Percentiles rank a stretch among this genome's conserved stretches.
Conservation (phyloP, 768 basidiomycete genomes). For the Panus rudis region DNA sequence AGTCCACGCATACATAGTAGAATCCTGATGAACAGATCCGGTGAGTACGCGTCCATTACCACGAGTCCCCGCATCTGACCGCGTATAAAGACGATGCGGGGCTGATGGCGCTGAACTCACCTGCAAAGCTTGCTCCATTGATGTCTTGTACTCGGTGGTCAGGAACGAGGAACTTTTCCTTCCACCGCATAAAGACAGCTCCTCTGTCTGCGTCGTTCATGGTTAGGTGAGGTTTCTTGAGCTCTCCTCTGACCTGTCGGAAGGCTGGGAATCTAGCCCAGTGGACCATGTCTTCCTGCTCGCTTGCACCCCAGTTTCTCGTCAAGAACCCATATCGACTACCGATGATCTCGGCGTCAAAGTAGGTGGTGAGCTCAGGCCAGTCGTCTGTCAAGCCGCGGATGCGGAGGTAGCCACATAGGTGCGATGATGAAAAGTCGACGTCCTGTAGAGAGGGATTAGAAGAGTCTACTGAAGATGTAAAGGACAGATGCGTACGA, state of each 20-base stretch:
- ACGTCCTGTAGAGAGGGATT: conserved; percentile 55
- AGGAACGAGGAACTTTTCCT: conserved; percentile 93
- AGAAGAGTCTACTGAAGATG: conserved; percentile 3
- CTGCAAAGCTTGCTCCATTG: conserved; percentile 91
- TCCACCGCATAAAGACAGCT: conserved; percentile 94
- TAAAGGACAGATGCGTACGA: conserved; percentile 49
- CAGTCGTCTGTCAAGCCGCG: conserved; percentile 89
- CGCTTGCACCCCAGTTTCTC: conserved; percentile 83
- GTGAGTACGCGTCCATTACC: neutral
- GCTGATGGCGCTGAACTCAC: too few relatives aligned
- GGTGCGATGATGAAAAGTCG: conserved; percentile 75
- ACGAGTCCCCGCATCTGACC: neutral
- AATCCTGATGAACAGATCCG: conserved; percentile 48
- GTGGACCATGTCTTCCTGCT: conserved; percentile 88
- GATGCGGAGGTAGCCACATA: conserved; percentile 91
- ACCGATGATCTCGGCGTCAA: conserved; percentile 95
- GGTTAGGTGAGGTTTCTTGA: conserved; percentile 71
- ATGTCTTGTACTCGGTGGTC: conserved; percentile 92
- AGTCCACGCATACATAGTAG: conserved; percentile 93
- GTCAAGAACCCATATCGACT: conserved; percentile 88
- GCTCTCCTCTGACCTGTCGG: conserved; percentile 70
- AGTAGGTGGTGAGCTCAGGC: conserved; percentile 94
- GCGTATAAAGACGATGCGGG: conserved; percentile 1
- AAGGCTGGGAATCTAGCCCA: conserved; percentile 94
- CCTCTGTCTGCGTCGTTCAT: conserved; percentile 65